Evolutionary conservation across 2,329 filamentous ascomycete genomes (phyloP).

Genomic region (Pleoardoris graminearum): DNA sequence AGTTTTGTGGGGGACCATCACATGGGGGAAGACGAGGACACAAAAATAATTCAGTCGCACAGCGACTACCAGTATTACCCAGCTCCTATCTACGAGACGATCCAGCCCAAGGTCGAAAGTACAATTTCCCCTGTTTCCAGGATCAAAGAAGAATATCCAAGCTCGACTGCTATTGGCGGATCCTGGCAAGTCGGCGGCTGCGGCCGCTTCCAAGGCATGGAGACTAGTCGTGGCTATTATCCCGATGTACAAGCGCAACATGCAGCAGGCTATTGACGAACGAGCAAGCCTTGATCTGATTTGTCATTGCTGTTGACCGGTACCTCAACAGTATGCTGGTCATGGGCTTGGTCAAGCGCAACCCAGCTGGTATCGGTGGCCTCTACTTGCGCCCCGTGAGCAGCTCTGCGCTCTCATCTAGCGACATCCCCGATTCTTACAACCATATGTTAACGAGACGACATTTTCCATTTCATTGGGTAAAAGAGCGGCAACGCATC

Average conservation of each 20-base stretch:
- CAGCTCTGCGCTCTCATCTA: constrained; percentile 7
- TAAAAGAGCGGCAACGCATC: constrained; percentile 11
- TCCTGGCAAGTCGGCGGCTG: constrained; percentile 47
- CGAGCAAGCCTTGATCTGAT: constrained; percentile 2
- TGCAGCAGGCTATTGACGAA: constrained; percentile 40
- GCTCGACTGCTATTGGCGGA: constrained; percentile 31
- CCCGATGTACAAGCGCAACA: constrained; percentile 49
- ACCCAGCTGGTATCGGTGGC: constrained; percentile 5
- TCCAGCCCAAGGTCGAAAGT: constrained; percentile 39
- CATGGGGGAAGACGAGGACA: constrained; percentile 43
- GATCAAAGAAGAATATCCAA: constrained; percentile 50
- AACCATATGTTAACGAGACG: constrained; percentile 12
- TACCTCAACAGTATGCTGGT: constrained; percentile 13
- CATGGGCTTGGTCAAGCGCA: constrained; percentile 1
- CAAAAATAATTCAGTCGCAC: constrained; percentile 46
- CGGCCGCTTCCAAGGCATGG: constrained; percentile 52
- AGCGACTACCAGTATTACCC: constrained; percentile 55
- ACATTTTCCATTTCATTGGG: constrained; percentile 24
- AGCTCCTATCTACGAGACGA: constrained; percentile 48
- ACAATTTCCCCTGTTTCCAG: constrained; percentile 37
- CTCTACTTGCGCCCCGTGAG: no score
- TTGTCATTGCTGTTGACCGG: constrained; percentile 18
- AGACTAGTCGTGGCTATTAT: constrained; percentile 53
- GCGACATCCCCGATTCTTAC: constrained; percentile 9
- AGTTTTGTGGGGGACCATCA: constrained; percentile 49